Evolutionary conservation across 345 rosid species (phyloP).

Genomic region (Syzygium aqueum): DNA sequence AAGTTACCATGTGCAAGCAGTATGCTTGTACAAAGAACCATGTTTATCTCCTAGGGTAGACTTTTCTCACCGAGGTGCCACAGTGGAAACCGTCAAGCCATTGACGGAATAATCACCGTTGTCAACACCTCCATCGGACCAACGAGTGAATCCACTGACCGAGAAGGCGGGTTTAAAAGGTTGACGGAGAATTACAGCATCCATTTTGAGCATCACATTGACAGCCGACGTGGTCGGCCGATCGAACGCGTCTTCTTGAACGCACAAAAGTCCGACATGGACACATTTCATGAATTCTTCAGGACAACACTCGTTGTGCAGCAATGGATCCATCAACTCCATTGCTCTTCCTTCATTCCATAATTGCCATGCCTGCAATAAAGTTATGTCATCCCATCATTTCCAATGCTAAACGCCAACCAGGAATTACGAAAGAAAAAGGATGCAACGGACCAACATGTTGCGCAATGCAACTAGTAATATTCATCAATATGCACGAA

Average conservation of each 20-base stretch:
- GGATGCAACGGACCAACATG: neutral
- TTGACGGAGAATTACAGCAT: conserved; percentile 3
- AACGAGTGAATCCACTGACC: neutral
- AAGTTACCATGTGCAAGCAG: neutral
- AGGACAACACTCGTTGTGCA: conserved; percentile 6
- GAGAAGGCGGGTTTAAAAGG: conserved; percentile 14
- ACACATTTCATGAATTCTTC: conserved; percentile 31
- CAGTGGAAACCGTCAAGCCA: neutral
- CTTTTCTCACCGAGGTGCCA: conserved; percentile 3
- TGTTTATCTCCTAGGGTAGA: neutral
- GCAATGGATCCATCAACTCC: conserved; percentile 21
- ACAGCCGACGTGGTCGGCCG: conserved; percentile 39
- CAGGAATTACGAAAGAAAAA: neutral
- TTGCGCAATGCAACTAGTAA: neutral
- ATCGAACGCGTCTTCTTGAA: conserved; percentile 32
- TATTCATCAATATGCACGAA: neutral
- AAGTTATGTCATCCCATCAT: neutral
- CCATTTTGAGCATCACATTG: conserved; percentile 24
- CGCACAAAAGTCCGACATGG: conserved; percentile 38
- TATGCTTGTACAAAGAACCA: neutral
- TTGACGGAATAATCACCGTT: neutral
- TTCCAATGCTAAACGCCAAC: neutral
- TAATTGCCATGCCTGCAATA: conserved; percentile 29
- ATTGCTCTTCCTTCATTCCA: conserved; percentile 30
- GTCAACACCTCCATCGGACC: neutral